Conservation (phyloP, 129 eudicot genomes). For the Mikania micrantha region DNA sequence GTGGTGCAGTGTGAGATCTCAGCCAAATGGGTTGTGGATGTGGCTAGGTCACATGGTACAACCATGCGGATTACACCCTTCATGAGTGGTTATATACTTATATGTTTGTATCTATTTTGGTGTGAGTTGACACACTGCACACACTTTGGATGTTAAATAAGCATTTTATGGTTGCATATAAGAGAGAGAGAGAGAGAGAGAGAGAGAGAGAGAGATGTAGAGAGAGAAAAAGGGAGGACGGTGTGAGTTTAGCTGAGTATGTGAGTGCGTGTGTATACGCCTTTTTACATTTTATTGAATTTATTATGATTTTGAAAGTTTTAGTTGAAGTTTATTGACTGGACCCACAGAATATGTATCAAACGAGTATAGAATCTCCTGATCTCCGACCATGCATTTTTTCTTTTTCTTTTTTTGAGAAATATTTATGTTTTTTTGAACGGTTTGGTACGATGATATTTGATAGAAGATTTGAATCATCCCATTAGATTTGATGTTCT, state of each 20-base stretch:
- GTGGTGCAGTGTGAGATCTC: constrained; percentile 12
- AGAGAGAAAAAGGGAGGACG: background rate
- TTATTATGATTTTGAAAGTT: background rate
- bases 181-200: background rate
- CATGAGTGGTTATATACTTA: constrained; percentile 8
- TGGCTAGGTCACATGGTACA: constrained; percentile 38
- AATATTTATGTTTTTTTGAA: too few species aligned
- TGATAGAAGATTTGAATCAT: too few species aligned
- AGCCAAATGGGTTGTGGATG: background rate
- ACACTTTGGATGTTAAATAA: background rate
- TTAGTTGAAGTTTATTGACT: constrained; percentile 21
- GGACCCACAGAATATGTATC: constrained; percentile 21
- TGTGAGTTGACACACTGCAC: background rate
- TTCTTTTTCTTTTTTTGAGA: too few species aligned
- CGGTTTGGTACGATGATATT: too few species aligned
- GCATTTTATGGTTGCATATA: background rate
- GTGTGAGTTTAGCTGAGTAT: background rate
- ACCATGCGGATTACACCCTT: constrained; percentile 33
- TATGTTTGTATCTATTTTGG: background rate
- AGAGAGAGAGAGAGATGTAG: background rate
- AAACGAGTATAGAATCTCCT: background rate
- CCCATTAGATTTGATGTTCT: too few species aligned
- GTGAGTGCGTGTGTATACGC: background rate
- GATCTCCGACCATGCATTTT: constrained; percentile 21
- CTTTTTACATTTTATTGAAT: too few species aligned